Conservation (phyloP, 371 early-diverging fungal species). For the Dinochytrium kinnereticum region DNA sequence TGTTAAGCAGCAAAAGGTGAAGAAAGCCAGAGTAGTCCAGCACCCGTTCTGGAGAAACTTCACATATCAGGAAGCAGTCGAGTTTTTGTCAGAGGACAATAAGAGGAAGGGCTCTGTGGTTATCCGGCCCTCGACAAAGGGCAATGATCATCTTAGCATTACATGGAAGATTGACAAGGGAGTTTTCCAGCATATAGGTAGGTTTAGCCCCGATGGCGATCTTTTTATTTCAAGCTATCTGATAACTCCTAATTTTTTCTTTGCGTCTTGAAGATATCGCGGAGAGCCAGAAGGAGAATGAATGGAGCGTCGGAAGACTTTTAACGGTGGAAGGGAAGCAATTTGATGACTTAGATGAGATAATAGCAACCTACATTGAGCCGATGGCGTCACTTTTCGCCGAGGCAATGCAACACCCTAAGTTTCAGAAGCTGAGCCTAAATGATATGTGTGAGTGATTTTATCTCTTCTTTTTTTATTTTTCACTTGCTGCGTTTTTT, state of each 20-base stretch:
- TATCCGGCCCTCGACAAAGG: slow-evolving; percentile 90
- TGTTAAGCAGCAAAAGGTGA: slow-evolving; percentile 8
- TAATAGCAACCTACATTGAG: slow-evolving; percentile 88
- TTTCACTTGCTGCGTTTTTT: neutral
- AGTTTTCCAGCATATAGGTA: slow-evolving; percentile 86
- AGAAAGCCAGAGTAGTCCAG: slow-evolving; percentile 39
- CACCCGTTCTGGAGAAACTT: slow-evolving; percentile 88
- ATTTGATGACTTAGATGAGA: slow-evolving; percentile 89
- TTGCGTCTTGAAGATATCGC: slow-evolving; percentile 64
- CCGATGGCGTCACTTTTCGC: slow-evolving; percentile 68
- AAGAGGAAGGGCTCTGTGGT: slow-evolving; percentile 79
- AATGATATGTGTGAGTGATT: slow-evolving; percentile 53
- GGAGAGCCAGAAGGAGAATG: slow-evolving; percentile 75
- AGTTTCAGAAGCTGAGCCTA: slow-evolving; percentile 45
- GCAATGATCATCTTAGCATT: slow-evolving; percentile 83
- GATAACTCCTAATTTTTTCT: neutral
- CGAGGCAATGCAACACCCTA: slow-evolving; percentile 50
- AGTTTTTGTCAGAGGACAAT: slow-evolving; percentile 66
- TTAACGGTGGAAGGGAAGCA: slow-evolving; percentile 64
- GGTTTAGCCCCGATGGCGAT: too few relatives aligned
- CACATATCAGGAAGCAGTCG: slow-evolving; percentile 75
- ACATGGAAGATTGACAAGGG: slow-evolving; percentile 91
- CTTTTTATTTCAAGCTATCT: slow-evolving; percentile 2
- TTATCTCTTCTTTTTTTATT: too few relatives aligned
- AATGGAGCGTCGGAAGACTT: slow-evolving; percentile 64